Conservation (phyloP, 2,329 filamentous ascomycete species). For the Bipolaris victoriae region DNA sequence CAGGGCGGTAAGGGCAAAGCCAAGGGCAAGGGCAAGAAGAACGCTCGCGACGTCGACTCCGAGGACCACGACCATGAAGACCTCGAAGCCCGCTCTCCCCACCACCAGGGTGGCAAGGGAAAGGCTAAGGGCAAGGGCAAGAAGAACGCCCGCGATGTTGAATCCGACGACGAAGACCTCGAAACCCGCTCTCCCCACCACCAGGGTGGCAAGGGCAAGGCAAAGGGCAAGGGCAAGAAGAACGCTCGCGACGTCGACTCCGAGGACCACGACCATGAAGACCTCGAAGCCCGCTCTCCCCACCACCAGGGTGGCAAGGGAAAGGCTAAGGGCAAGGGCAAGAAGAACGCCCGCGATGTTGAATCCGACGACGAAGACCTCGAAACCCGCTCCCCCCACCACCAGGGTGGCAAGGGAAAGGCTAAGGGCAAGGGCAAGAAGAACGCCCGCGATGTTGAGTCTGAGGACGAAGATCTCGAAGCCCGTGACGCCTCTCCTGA, state of each 20-base stretch:
- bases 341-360: not conserved
- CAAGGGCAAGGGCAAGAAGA: constrained; percentile 15
- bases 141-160: not conserved
- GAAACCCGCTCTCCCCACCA: not conserved
- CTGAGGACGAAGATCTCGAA: constrained; percentile 7
- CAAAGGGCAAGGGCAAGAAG: constrained; percentile 15
- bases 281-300: constrained; percentile 1
- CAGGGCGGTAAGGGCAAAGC: too few relatives aligned
- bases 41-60: not conserved
- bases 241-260: not conserved
- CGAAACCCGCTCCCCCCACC: not conserved
- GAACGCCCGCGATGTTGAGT: too few relatives aligned
- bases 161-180: constrained; percentile 5
- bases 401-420: constrained; percentile 5
- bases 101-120: constrained; percentile 1
- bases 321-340: constrained; percentile 9
- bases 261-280: not conserved
- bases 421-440: constrained; percentile 7
- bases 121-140: constrained; percentile 13
- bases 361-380: constrained; percentile 6
- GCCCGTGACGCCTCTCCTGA: constrained; percentile 1
- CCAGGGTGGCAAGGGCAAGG: not conserved
- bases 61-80: not conserved
- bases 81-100: not conserved
- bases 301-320: constrained; percentile 4